Evolutionary conservation across 2,329 filamentous ascomycete genomes (phyloP).

Genomic region (Sarocladium brachiariae): DNA sequence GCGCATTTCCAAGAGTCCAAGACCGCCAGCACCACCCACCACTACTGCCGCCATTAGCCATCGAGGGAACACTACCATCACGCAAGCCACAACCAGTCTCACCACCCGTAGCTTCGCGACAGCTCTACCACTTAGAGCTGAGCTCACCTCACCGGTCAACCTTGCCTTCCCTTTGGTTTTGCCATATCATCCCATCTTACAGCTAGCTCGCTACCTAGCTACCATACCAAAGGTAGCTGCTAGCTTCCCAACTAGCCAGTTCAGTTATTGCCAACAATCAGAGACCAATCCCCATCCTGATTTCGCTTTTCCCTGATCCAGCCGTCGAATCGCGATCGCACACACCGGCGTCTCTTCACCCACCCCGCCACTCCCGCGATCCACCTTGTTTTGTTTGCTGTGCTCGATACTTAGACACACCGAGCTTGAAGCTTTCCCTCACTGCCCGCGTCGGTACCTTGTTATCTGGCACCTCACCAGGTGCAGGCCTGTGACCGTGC

Average conservation of each 20-base stretch:
- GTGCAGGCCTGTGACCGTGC: neutral
- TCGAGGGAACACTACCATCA: too few species aligned
- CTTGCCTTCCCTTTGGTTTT: too few species aligned
- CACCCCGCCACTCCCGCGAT: neutral
- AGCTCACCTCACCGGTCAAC: too few species aligned
- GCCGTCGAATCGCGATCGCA: constrained; percentile 6
- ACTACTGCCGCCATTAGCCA: too few species aligned
- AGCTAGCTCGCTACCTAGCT: too few species aligned
- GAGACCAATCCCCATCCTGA: neutral
- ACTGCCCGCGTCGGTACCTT: neutral
- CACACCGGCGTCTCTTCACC: neutral
- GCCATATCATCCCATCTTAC: neutral
- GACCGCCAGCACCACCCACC: neutral
- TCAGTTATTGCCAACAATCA: neutral
- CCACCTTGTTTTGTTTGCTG: neutral
- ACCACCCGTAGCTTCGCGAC: neutral
- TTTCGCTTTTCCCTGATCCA: neutral
- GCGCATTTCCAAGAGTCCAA: too few species aligned
- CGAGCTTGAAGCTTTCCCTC: constrained; percentile 9
- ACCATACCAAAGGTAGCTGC: too few species aligned
- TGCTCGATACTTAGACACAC: neutral
- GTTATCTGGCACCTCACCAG: neutral
- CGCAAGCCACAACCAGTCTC: too few species aligned
- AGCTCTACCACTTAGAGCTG: too few species aligned
- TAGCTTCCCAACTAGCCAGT: constrained; percentile 6